Conservation (phyloP, 768 basidiomycete genomes). For the Astraeus odoratus region DNA sequence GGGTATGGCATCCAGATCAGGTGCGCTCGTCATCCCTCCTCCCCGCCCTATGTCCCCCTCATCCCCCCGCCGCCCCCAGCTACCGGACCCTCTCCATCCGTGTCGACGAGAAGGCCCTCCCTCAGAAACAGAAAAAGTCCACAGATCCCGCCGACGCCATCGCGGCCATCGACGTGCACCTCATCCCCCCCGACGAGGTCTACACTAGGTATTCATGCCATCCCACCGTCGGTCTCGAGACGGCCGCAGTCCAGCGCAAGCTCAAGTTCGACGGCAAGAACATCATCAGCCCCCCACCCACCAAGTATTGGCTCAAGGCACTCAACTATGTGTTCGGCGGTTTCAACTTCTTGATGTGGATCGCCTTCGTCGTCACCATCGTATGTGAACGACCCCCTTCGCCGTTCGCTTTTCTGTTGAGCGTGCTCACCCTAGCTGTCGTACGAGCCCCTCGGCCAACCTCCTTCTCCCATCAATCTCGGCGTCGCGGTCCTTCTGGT, state of each 20-base stretch:
- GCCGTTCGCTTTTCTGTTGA: neutral
- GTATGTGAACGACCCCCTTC: conserved; percentile 20
- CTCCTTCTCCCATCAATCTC: conserved; percentile 38
- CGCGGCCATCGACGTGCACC: conserved; percentile 44
- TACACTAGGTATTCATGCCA: conserved; percentile 38
- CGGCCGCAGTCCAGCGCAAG: conserved; percentile 34
- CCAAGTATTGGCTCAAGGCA: conserved; percentile 42
- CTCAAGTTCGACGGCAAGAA: conserved; percentile 37
- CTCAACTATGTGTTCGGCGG: conserved; percentile 51
- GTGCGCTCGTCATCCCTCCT: neutral
- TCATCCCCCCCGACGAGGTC: conserved; percentile 34
- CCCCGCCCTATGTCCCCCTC: neutral
- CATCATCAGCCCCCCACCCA: conserved; percentile 41
- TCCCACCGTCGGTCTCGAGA: conserved; percentile 41
- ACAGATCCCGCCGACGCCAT: conserved; percentile 33
- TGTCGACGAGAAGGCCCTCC: conserved; percentile 25
- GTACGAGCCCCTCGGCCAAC: conserved; percentile 42
- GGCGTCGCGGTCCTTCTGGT: conserved; percentile 47
- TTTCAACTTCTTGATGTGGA: conserved; percentile 51
- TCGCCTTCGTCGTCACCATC: conserved; percentile 43
- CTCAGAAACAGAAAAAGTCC: conserved; percentile 12
- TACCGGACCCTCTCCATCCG: conserved; percentile 43
- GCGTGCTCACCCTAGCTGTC: conserved; percentile 36
- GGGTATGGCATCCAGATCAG: conserved; percentile 28
- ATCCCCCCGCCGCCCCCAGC: too few species aligned